Evolutionary conservation across 768 basidiomycete genomes (phyloP).

Genomic region (Tulasnella sp.): DNA sequence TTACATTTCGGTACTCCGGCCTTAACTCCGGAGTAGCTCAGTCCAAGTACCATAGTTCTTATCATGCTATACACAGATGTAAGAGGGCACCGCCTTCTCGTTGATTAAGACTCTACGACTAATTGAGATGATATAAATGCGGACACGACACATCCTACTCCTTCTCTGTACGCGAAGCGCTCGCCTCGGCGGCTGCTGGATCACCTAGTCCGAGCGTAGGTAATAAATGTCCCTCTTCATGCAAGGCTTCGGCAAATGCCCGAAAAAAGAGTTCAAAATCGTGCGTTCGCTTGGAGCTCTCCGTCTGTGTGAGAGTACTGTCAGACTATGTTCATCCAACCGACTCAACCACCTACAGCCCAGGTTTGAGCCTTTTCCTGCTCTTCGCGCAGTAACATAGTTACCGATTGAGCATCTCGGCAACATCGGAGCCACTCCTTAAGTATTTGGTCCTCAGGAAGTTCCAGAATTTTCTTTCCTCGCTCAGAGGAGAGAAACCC

Average conservation of each 20-base stretch:
- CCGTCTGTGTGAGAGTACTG: conserved; percentile 42
- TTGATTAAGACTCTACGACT: too few species aligned
- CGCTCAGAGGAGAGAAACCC: conserved; percentile 46
- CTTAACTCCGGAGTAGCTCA: background rate
- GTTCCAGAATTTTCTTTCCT: conserved; percentile 46
- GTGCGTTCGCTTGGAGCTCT: conserved; percentile 56
- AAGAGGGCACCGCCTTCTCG: background rate
- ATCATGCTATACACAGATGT: background rate
- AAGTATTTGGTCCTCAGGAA: conserved; percentile 42
- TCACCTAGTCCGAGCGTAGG: background rate
- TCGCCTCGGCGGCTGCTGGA: background rate
- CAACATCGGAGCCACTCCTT: conserved; percentile 51
- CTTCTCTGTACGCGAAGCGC: background rate
- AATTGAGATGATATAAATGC: background rate
- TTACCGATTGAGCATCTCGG: conserved; percentile 41
- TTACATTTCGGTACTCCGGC: background rate
- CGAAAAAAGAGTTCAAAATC: conserved; percentile 62
- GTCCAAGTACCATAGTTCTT: too few species aligned
- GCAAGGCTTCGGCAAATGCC: conserved; percentile 46
- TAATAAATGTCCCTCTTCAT: conserved; percentile 42
- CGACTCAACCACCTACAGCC: conserved; percentile 44
- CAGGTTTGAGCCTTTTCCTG: conserved; percentile 44
- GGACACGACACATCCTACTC: background rate
- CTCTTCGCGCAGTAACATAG: conserved; percentile 51
- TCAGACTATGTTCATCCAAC: background rate